Evolutionary conservation across 228 moss, liverwort and hornwort species (phyloP).

Genomic region (Sphagnum fallax): DNA sequence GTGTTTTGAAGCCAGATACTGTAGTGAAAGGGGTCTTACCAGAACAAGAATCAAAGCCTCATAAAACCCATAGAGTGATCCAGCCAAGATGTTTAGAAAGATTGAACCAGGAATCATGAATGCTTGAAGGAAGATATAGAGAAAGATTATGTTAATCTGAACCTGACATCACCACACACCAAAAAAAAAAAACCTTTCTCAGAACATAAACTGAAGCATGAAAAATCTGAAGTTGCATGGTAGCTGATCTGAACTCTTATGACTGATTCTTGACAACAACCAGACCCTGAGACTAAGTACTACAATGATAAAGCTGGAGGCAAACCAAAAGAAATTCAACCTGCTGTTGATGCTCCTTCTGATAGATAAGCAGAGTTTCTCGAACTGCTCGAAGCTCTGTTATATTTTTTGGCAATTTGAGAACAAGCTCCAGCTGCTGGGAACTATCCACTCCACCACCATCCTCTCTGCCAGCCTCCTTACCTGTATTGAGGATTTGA

Average conservation of each 20-base stretch:
- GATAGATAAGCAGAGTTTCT: constrained; percentile 31
- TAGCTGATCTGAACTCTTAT: no score
- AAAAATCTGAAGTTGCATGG: no score
- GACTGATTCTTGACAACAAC: no score
- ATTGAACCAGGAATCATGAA: constrained; percentile 56
- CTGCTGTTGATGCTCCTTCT: constrained; percentile 46
- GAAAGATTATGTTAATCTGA: constrained; percentile 35
- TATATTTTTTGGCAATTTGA: constrained; percentile 34
- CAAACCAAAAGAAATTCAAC: background rate
- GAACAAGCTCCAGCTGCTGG: constrained; percentile 14
- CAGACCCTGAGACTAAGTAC: no score
- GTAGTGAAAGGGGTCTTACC: constrained; percentile 9
- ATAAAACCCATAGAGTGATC: constrained; percentile 49
- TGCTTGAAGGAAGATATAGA: constrained; percentile 56
- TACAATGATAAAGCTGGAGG: no score
- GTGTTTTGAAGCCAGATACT: no score
- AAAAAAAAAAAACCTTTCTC: background rate
- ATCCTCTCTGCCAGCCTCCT: constrained; percentile 3
- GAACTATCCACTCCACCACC: constrained; percentile 1
- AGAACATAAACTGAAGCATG: background rate
- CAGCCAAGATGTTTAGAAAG: constrained; percentile 50
- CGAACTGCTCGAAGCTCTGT: constrained; percentile 35
- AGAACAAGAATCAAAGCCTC: constrained; percentile 44
- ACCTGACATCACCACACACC: constrained; percentile 17
- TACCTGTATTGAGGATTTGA: background rate